Percentiles rank a stretch among this genome's conserved stretches.
Conservation (phyloP, 2,329 filamentous ascomycete genomes). For the Ceratocystis papillata region DNA sequence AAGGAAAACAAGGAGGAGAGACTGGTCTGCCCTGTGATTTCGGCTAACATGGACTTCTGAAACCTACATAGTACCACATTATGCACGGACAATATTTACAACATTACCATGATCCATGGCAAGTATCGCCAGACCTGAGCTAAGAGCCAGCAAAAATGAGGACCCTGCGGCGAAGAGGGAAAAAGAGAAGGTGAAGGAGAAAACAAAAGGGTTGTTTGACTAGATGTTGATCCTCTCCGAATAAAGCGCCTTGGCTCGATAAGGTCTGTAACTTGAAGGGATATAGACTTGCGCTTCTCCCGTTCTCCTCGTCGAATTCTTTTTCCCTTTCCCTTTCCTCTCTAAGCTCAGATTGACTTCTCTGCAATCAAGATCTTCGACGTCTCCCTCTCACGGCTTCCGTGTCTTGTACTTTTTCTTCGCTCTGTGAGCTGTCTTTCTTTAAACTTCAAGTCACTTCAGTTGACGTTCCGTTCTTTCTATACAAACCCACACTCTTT, state of each 20-base stretch:
- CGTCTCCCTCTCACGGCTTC: not conserved
- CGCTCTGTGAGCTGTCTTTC: conserved; percentile 18
- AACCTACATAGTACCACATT: not conserved
- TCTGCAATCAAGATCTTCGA: conserved; percentile 10
- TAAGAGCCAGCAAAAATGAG: not conserved
- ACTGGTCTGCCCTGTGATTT: not conserved
- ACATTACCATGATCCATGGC: conserved; percentile 1
- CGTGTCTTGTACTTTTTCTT: not conserved
- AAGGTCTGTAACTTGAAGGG: conserved; percentile 1
- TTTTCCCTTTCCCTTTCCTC: not conserved
- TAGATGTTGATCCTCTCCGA: not conserved
- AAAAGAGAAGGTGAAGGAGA: not conserved
- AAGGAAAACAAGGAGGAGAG: not conserved
- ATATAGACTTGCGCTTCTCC: not conserved
- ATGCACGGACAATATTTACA: not conserved
- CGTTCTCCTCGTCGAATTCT: not conserved
- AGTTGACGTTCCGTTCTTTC: conserved; percentile 19
- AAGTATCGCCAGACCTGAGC: not conserved
- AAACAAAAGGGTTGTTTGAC: not conserved
- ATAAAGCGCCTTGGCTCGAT: not conserved
- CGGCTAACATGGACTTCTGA: conserved; percentile 11
- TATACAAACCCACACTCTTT: conserved; percentile 5
- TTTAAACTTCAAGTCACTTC: conserved; percentile 8
- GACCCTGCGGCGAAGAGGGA: not conserved
- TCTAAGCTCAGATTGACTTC: conserved; percentile 5